Evolutionary conservation across 495 filamentous ascomycete species (phyloP).

Genomic region (Penicillium nucicola): DNA sequence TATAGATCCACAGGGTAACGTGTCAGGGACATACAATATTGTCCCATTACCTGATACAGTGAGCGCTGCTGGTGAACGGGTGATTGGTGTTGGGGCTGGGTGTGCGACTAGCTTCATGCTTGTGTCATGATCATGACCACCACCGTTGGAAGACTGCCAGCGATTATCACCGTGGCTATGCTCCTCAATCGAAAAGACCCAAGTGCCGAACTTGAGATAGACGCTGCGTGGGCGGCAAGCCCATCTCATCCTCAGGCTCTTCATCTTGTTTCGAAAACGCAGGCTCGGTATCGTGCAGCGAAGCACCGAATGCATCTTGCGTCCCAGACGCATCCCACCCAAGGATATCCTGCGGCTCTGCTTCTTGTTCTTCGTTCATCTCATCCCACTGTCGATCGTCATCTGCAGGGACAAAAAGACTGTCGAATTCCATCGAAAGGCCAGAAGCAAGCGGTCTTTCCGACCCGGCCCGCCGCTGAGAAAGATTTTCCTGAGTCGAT

Average conservation of each 20-base stretch:
- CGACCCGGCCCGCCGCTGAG: conserved; percentile 18
- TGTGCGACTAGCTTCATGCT: conserved; percentile 87
- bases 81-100: conserved; percentile 67
- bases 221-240: conserved; percentile 49
- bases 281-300: conserved; percentile 25
- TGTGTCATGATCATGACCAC: conserved; percentile 27
- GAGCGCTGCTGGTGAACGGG: conserved; percentile 15
- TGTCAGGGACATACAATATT: conserved; percentile 60
- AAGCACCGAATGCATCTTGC: conserved; percentile 34
- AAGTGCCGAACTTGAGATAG: conserved; percentile 48
- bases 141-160: no score
- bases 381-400: conserved; percentile 82
- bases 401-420: conserved; percentile 74
- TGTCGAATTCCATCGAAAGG: conserved; percentile 64
- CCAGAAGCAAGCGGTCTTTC: conserved; percentile 49
- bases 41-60: conserved; percentile 46
- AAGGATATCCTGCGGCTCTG: conserved; percentile 60
- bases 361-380: conserved; percentile 64
- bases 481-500: conserved; percentile 26
- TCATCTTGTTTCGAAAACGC: conserved; percentile 16
- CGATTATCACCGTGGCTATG: background rate
- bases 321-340: conserved; percentile 76
- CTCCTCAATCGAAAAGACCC: conserved; percentile 42
- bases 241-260: conserved; percentile 30
- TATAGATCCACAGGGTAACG: conserved; percentile 57